Conservation (phyloP, 768 basidiomycete genomes). For the Leccinum incarnatum region DNA sequence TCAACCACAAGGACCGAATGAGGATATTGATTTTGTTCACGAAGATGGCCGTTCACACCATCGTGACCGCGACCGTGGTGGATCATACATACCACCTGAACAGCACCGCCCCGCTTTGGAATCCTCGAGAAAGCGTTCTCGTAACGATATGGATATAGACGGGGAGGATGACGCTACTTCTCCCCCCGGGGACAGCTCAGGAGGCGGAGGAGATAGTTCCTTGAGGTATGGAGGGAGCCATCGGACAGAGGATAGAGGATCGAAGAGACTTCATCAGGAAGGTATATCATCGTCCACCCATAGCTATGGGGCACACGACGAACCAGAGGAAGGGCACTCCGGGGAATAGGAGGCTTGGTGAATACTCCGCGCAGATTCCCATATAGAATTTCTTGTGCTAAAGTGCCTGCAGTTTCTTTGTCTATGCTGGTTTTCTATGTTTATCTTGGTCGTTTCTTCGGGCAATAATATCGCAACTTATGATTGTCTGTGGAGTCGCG, state of each 20-base stretch:
- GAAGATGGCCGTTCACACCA: constrained; percentile 47
- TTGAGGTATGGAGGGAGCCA: constrained; percentile 37
- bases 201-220: constrained; percentile 27
- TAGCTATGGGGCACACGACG: constrained; percentile 27
- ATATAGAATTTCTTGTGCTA: constrained; percentile 35
- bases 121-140: constrained; percentile 52
- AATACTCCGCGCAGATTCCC: constrained; percentile 21
- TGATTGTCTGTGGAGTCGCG: constrained; percentile 10
- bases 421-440: constrained; percentile 17
- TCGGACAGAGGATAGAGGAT: constrained; percentile 49
- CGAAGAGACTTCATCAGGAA: constrained; percentile 60
- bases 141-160: constrained; percentile 65
- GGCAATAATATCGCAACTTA: constrained; percentile 21
- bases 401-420: constrained; percentile 22
- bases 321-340: constrained; percentile 32
- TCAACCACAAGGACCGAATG: constrained; percentile 36
- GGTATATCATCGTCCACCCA: constrained; percentile 25
- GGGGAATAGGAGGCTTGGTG: constrained; percentile 32
- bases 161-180: constrained; percentile 47
- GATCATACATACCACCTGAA: constrained; percentile 31
- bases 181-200: constrained; percentile 28
- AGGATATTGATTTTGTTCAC: constrained; percentile 52
- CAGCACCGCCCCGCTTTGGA: constrained; percentile 43
- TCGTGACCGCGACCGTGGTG: constrained; percentile 39
- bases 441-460: constrained; percentile 17